phyloP scores from a whole-genome alignment of 1,284 basidiomycete genomes.

The Ganoderma lingzhi region DNA sequence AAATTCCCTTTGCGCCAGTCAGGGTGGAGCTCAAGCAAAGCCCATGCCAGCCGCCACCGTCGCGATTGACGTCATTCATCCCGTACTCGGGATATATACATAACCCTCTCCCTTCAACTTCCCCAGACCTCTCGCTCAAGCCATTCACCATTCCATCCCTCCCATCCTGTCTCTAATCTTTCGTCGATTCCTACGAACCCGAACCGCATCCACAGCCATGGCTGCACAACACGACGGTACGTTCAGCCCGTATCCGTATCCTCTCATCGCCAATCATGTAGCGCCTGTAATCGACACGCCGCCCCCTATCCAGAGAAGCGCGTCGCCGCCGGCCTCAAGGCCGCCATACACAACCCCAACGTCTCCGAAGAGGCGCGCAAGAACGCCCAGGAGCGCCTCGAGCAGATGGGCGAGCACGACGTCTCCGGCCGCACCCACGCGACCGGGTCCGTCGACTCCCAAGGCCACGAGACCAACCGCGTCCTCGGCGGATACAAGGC shows the following conservation, averaged over 20 bases:
- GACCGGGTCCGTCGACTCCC: conserved; percentile 15
- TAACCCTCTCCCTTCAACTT: not conserved
- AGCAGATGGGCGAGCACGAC: conserved; percentile 45
- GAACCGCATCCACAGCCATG: conserved; percentile 5
- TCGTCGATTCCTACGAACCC: not conserved
- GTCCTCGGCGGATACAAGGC: conserved; percentile 62
- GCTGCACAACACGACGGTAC: conserved; percentile 27
- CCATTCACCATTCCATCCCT: too few species aligned
- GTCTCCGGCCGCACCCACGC: not conserved
- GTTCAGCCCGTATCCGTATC: too few species aligned
- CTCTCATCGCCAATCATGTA: not conserved
- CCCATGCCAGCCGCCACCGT: not conserved
- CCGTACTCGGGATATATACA: conserved; percentile 2
- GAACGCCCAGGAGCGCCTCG: conserved; percentile 53
- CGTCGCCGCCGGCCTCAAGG: conserved; percentile 62
- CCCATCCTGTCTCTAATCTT: not conserved
- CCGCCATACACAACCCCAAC: conserved; percentile 60
- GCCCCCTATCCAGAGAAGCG: conserved; percentile 43
- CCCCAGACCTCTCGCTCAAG: too few species aligned
- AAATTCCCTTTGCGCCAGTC: not conserved
- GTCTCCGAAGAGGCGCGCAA: conserved; percentile 60
- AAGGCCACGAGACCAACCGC: conserved; percentile 41
- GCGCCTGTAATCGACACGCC: not conserved
- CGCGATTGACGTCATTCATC: conserved; percentile 8
- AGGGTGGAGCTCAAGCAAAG: not conserved